Percentiles rank a stretch among this genome's conserved stretches.
These are phyloP conservation scores for Melanopsichium pennsylvanicum DNA, from an alignment of 1,284 basidiomycete genomes.

Conservation along the genomic window DNA sequence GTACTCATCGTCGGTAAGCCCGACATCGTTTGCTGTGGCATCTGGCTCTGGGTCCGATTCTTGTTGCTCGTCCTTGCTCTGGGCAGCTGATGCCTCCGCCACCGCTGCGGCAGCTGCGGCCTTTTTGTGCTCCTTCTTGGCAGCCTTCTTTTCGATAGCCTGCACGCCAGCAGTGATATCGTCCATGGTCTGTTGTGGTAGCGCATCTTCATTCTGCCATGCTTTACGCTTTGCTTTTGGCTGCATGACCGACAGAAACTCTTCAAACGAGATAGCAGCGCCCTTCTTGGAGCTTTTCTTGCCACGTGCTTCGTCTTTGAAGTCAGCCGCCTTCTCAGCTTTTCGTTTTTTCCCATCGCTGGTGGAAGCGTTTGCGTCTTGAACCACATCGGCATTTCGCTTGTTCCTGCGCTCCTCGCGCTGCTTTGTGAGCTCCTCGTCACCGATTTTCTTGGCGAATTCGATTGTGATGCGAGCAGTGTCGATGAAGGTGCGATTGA, in stretches of 20 bases:
- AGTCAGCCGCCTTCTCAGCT: slow-evolving; percentile 2
- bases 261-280: slow-evolving; percentile 57
- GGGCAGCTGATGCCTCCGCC: background rate
- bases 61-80: slow-evolving; percentile 2
- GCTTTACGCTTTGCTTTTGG: slow-evolving; percentile 60
- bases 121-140: slow-evolving; percentile 33
- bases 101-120: slow-evolving; percentile 8
- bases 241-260: slow-evolving; percentile 63
- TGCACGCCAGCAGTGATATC: slow-evolving; percentile 26
- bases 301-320: slow-evolving; percentile 4
- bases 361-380: slow-evolving; percentile 6
- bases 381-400: slow-evolving; percentile 14
- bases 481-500: slow-evolving; percentile 76
- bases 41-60: slow-evolving; percentile 46
- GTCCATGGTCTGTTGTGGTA: slow-evolving; percentile 28
- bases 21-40: slow-evolving; percentile 51
- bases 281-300: slow-evolving; percentile 33
- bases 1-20: slow-evolving; percentile 66
- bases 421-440: slow-evolving; percentile 41
- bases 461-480: slow-evolving; percentile 76
- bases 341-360: slow-evolving; percentile 20
- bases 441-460: slow-evolving; percentile 72
- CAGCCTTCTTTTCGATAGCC: slow-evolving; percentile 27
- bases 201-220: slow-evolving; percentile 60
- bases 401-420: slow-evolving; percentile 31